phyloP scores from a whole-genome alignment of 768 basidiomycete genomes.

The Vararia minispora region DNA sequence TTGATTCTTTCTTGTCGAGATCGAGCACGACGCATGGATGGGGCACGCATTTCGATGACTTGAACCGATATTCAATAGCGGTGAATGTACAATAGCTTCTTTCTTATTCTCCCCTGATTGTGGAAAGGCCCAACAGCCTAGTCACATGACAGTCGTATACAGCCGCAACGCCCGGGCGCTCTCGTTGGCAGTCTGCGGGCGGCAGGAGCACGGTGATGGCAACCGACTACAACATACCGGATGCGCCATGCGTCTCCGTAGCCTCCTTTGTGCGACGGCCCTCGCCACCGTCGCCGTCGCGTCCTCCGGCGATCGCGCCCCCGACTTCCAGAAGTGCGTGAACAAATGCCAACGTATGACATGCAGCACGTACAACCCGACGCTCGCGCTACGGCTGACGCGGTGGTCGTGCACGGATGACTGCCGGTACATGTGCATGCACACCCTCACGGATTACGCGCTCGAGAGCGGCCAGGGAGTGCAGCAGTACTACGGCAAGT shows the following conservation, averaged over 20 bases:
- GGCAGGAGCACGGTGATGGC: too few relatives aligned
- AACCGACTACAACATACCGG: too few relatives aligned
- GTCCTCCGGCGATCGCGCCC: conserved; percentile 25
- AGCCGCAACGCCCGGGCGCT: too few relatives aligned
- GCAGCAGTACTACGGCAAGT: conserved; percentile 90
- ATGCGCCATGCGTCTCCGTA: conserved; percentile 11
- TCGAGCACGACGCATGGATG: too few relatives aligned
- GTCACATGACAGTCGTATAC: too few relatives aligned
- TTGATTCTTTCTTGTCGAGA: too few relatives aligned
- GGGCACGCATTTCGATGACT: too few relatives aligned
- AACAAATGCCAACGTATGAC: background rate
- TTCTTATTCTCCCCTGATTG: too few relatives aligned
- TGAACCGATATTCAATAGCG: too few relatives aligned
- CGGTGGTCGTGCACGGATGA: conserved; percentile 84
- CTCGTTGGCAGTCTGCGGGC: too few relatives aligned
- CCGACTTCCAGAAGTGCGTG: conserved; percentile 26
- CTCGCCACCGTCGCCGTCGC: background rate
- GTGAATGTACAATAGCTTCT: too few relatives aligned
- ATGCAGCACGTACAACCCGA: conserved; percentile 29
- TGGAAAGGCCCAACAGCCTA: too few relatives aligned
- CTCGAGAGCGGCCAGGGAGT: conserved; percentile 29
- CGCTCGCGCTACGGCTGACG: conserved; percentile 52
- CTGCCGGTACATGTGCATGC: conserved; percentile 88
- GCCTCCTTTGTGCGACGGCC: background rate
- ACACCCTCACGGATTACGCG: conserved; percentile 54